Evolutionary conservation across 73 alveolate species (phyloP).

Genomic region (Breviolum minutum): DNA sequence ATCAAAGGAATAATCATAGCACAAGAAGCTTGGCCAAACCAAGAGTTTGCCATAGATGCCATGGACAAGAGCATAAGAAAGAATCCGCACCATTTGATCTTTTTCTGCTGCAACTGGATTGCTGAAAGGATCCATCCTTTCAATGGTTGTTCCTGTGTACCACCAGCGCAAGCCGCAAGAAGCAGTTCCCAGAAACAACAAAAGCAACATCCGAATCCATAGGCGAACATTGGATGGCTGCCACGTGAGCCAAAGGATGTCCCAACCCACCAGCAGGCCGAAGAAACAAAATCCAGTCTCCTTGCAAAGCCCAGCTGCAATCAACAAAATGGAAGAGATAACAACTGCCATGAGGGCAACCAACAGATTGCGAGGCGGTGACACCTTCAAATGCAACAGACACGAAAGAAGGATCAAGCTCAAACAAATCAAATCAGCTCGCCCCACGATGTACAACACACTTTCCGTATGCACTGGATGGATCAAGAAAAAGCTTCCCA

Average conservation of each 20-base stretch:
- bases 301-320: conserved; percentile 81
- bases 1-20: conserved; percentile 91
- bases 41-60: conserved; percentile 78
- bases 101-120: conserved; percentile 76
- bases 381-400: neutral
- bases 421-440: conserved; percentile 81
- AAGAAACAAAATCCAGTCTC: conserved; percentile 88
- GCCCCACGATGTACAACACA: conserved; percentile 87
- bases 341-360: neutral
- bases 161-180: conserved; percentile 64
- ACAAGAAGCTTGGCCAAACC: conserved; percentile 75
- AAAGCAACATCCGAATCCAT: neutral
- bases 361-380: neutral
- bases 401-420: neutral
- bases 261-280: conserved; percentile 87
- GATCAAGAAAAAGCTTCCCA: conserved; percentile 17
- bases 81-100: neutral
- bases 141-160: conserved; percentile 86
- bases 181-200: neutral
- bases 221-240: neutral
- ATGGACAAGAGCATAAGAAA: conserved; percentile 71
- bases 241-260: conserved; percentile 1
- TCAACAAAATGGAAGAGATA: neutral
- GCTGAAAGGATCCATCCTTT: conserved; percentile 88
- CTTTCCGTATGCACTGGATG: conserved; percentile 94